phyloP scores from a whole-genome alignment of 352 stramenopile species.

The Phytophthora podocarpi region DNA sequence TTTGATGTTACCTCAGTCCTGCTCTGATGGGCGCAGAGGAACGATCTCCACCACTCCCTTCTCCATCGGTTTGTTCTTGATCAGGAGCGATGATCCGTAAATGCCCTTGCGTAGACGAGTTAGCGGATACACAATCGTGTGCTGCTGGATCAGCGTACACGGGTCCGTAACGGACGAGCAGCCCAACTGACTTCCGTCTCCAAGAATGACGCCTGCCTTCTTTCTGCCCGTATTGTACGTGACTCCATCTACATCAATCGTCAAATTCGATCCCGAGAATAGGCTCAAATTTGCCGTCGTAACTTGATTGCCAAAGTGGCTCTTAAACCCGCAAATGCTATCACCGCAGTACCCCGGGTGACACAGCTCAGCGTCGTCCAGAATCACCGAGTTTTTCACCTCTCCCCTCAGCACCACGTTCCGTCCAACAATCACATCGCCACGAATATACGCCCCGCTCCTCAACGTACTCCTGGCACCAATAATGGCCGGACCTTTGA shows the following conservation, averaged over 20 bases:
- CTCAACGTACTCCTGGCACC: constrained; percentile 63
- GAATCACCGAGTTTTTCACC: constrained; percentile 73
- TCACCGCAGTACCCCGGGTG: constrained; percentile 80
- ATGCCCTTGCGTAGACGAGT: constrained; percentile 65
- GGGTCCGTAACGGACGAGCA: constrained; percentile 78
- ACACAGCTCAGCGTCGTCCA: constrained; percentile 76
- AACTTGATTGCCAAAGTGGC: constrained; percentile 85
- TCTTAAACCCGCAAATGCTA: constrained; percentile 75
- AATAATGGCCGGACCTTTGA: constrained; percentile 82
- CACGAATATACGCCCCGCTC: constrained; percentile 70
- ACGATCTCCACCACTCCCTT: constrained; percentile 66
- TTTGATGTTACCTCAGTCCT: constrained; percentile 7
- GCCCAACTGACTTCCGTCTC: constrained; percentile 72
- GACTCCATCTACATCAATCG: constrained; percentile 35
- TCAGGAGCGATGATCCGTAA: constrained; percentile 67
- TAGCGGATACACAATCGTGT: constrained; percentile 75
- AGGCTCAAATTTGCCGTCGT: constrained; percentile 80
- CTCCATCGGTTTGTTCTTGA: constrained; percentile 87
- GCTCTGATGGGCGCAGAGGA: constrained; percentile 1
- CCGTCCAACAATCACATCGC: constrained; percentile 64
- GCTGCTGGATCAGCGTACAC: constrained; percentile 60
- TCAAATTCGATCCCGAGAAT: constrained; percentile 42
- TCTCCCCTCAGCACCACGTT: constrained; percentile 72
- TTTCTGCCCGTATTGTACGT: constrained; percentile 66
- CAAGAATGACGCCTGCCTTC: constrained; percentile 77